phyloP scores from a whole-genome alignment of 2,329 filamentous ascomycete species.

The Alternaria infectoria region DNA sequence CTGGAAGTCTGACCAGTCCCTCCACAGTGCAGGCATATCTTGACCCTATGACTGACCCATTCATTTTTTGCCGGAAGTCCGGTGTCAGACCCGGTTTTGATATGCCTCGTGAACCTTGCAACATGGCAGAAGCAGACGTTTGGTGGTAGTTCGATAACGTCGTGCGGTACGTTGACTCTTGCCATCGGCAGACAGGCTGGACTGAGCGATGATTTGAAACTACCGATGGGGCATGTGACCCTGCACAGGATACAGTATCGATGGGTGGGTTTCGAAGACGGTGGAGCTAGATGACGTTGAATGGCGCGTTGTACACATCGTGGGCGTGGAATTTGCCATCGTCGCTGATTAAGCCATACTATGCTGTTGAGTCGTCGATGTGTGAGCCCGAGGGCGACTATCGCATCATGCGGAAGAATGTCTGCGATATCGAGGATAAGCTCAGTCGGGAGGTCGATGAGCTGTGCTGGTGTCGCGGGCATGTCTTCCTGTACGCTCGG shows the following conservation, averaged over 20 bases:
- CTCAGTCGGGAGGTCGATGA: conserved; percentile 48
- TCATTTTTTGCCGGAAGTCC: conserved; percentile 27
- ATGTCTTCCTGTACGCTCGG: conserved; percentile 1
- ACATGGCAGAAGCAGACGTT: conserved; percentile 46
- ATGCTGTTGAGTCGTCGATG: conserved; percentile 38
- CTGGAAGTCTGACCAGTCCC: conserved; percentile 30
- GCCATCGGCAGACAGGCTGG: conserved; percentile 29
- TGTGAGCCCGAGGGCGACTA: conserved; percentile 49
- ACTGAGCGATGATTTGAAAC: conserved; percentile 42
- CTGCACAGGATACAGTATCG: conserved; percentile 43
- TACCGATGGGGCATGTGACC: conserved; percentile 29
- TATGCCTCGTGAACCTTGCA: conserved; percentile 29
- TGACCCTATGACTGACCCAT: conserved; percentile 33
- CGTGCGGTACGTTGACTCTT: conserved; percentile 6
- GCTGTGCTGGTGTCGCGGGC: conserved; percentile 4
- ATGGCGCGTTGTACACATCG: conserved; percentile 41
- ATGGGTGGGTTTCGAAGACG: conserved; percentile 16
- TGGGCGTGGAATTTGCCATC: conserved; percentile 22
- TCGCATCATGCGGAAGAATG: conserved; percentile 44
- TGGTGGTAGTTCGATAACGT: conserved; percentile 38
- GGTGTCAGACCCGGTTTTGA: conserved; percentile 21
- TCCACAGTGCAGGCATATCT: conserved; percentile 47
- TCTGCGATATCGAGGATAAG: conserved; percentile 48
- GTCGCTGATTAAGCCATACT: conserved; percentile 22
- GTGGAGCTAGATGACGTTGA: conserved; percentile 28